Evolutionary conservation across 2,329 filamentous ascomycete species (phyloP).

Genomic region (Endothia cerciana): DNA sequence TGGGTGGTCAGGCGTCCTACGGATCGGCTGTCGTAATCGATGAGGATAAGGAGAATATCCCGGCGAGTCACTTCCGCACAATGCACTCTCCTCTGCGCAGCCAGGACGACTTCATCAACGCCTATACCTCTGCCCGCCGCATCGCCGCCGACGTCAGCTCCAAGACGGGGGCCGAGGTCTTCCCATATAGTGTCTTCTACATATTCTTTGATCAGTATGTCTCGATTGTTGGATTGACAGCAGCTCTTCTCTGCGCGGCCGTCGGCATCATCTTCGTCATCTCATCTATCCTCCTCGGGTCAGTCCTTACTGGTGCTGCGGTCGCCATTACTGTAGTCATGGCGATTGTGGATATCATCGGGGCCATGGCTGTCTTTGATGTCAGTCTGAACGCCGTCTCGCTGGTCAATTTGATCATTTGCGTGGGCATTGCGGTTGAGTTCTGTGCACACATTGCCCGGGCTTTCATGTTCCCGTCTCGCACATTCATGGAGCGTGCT

Average conservation of each 20-base stretch:
- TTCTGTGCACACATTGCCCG: constrained; percentile 97
- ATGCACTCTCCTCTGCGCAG: constrained; percentile 84
- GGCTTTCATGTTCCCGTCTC: constrained; percentile 92
- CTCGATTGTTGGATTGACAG: constrained; percentile 79
- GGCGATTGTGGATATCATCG: constrained; percentile 92
- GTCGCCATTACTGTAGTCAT: constrained; percentile 88
- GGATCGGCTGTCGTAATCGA: constrained; percentile 83
- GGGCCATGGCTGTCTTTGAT: constrained; percentile 85
- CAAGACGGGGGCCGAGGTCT: constrained; percentile 78
- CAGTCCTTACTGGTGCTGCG: constrained; percentile 76
- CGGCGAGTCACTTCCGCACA: constrained; percentile 89
- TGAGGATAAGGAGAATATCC: constrained; percentile 65
- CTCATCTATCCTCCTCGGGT: constrained; percentile 80
- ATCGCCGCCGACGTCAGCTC: constrained; percentile 77
- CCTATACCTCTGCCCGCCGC: constrained; percentile 85
- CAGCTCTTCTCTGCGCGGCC: constrained; percentile 78
- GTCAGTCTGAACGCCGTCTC: constrained; percentile 95
- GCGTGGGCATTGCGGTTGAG: constrained; percentile 93
- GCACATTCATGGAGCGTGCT: constrained; percentile 78
- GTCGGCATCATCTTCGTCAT: constrained; percentile 85
- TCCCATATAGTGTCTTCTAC: constrained; percentile 97
- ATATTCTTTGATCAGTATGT: constrained; percentile 99
- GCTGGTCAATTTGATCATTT: constrained; percentile 95
- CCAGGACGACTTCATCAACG: constrained; percentile 90
- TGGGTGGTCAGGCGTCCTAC: constrained; percentile 88